Conservation (phyloP, 2,329 filamentous ascomycete species). For the Dactylellina sp. region DNA sequence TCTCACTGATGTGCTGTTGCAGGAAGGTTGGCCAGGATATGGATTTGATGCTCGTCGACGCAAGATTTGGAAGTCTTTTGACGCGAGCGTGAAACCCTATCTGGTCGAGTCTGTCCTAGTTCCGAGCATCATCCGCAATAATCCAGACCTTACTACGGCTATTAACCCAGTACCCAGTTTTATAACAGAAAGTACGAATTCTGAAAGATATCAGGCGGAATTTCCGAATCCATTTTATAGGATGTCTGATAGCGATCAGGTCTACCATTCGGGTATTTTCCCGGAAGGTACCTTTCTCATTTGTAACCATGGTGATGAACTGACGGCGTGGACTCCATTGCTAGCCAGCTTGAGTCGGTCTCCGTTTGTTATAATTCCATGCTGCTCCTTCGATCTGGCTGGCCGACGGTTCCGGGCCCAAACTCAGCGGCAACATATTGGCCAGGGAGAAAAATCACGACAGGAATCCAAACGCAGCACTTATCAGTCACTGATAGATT, state of each 20-base stretch:
- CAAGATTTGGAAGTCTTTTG: conserved; percentile 85
- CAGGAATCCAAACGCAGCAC: conserved; percentile 64
- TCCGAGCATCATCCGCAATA: conserved; percentile 66
- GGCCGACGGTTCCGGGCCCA: conserved; percentile 74
- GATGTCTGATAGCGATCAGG: conserved; percentile 25
- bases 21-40: conserved; percentile 85
- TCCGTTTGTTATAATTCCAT: conserved; percentile 92
- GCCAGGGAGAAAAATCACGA: conserved; percentile 38
- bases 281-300: conserved; percentile 85
- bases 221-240: conserved; percentile 27
- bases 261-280: conserved; percentile 75
- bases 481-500: conserved; percentile 85
- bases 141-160: conserved; percentile 22
- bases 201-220: not conserved
- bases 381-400: conserved; percentile 88
- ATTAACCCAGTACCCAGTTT: not conserved
- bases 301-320: conserved; percentile 95
- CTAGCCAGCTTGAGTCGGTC: conserved; percentile 80
- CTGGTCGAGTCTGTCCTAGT: conserved; percentile 73
- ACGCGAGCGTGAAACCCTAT: conserved; percentile 65
- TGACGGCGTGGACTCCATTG: conserved; percentile 95
- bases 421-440: conserved; percentile 65
- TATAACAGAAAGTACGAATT: not conserved
- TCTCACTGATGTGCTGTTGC: conserved; percentile 81
- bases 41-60: conserved; percentile 90